Conservation (phyloP, 1,284 basidiomycete species). For the Microbotryum silenes-acaulis region DNA sequence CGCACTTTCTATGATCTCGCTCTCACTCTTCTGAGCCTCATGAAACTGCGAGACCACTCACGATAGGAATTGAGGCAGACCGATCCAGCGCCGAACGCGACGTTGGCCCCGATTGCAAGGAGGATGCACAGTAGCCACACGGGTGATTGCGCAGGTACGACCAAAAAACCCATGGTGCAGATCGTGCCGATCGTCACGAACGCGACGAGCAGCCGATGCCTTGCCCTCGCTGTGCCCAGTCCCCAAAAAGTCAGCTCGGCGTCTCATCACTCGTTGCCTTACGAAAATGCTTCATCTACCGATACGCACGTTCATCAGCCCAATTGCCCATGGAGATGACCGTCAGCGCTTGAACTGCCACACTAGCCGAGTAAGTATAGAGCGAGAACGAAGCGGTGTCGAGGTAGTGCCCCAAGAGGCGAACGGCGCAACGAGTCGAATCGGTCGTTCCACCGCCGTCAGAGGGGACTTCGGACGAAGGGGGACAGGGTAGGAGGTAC, state of each 20-base stretch:
- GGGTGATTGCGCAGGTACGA: slow-evolving; percentile 59
- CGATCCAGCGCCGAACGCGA: slow-evolving; percentile 69
- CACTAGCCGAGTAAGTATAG: slow-evolving; percentile 61
- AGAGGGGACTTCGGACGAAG: background rate
- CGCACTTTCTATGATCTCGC: too few relatives aligned
- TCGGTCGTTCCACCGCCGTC: background rate
- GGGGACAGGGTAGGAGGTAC: slow-evolving; percentile 7
- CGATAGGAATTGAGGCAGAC: slow-evolving; percentile 81
- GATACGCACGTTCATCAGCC: slow-evolving; percentile 65
- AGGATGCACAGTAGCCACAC: slow-evolving; percentile 58
- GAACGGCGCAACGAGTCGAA: slow-evolving; percentile 18
- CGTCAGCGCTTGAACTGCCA: slow-evolving; percentile 74
- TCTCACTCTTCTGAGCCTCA: too few relatives aligned
- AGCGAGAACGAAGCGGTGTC: slow-evolving; percentile 32
- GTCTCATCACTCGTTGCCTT: background rate
- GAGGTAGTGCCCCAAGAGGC: slow-evolving; percentile 17
- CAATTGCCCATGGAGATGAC: slow-evolving; percentile 84
- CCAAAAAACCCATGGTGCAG: slow-evolving; percentile 60
- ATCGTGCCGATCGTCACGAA: slow-evolving; percentile 66
- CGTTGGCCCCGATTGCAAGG: slow-evolving; percentile 64
- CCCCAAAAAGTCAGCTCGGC: background rate
- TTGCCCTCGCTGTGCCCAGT: slow-evolving; percentile 53
- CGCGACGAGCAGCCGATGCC: slow-evolving; percentile 64
- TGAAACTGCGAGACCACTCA: background rate
- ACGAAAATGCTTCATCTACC: background rate